Evolutionary conservation across 2,329 filamentous ascomycete genomes (phyloP).

Genomic region (Colletotrichum ledebouriae): DNA sequence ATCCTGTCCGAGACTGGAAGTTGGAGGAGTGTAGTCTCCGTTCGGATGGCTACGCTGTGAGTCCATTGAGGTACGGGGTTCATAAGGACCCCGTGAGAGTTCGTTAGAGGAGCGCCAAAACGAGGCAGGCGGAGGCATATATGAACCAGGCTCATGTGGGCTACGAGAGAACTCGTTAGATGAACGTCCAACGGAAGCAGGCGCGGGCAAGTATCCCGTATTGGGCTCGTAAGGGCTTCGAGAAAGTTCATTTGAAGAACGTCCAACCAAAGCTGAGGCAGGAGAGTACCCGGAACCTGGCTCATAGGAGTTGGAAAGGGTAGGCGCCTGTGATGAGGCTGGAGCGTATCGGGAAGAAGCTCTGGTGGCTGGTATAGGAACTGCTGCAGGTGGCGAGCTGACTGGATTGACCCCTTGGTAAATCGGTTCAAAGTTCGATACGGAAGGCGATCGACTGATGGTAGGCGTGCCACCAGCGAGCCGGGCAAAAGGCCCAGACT

Average conservation of each 20-base stretch:
- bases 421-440: slow-evolving; percentile 74
- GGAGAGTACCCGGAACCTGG: slow-evolving; percentile 36
- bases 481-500: slow-evolving; percentile 84
- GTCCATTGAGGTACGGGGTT: slow-evolving; percentile 59
- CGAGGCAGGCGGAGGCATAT: slow-evolving; percentile 44
- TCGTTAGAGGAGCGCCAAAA: slow-evolving; percentile 49
- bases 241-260: slow-evolving; percentile 50
- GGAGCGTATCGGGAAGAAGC: slow-evolving; percentile 67
- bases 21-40: slow-evolving; percentile 47
- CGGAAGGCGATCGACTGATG: slow-evolving; percentile 80
- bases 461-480: slow-evolving; percentile 82
- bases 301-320: slow-evolving; percentile 47
- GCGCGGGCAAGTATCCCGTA: slow-evolving; percentile 15
- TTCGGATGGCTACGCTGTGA: slow-evolving; percentile 49
- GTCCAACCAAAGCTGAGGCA: background rate
- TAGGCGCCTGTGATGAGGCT: slow-evolving; percentile 47
- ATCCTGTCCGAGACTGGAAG: slow-evolving; percentile 14
- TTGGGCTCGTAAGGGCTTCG: slow-evolving; percentile 46
- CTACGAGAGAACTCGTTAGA: slow-evolving; percentile 50
- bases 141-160: slow-evolving; percentile 45
- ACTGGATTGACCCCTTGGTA: slow-evolving; percentile 70
- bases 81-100: slow-evolving; percentile 46
- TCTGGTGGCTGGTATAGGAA: slow-evolving; percentile 55
- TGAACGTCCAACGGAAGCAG: slow-evolving; percentile 13
- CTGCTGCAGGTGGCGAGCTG: slow-evolving; percentile 51